phyloP scores from a whole-genome alignment of 306 rosid genomes.

The Vigna angularis region DNA sequence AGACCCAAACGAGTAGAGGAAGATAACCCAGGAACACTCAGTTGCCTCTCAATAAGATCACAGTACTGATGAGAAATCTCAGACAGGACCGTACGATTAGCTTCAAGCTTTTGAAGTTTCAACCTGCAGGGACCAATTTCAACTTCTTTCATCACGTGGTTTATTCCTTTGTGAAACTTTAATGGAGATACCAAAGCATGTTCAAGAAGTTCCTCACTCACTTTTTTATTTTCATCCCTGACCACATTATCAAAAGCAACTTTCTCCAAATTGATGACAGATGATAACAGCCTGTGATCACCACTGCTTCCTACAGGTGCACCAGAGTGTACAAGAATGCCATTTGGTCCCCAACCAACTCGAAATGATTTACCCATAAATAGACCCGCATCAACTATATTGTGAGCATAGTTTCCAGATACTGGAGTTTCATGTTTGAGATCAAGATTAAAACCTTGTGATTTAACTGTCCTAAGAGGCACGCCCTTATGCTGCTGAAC shows the following conservation, averaged over 20 bases:
- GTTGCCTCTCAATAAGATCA: slow-evolving; percentile 79
- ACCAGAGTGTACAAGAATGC: slow-evolving; percentile 88
- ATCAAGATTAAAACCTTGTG: slow-evolving; percentile 83
- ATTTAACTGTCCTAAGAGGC: slow-evolving; percentile 60
- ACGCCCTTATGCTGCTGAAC: slow-evolving; percentile 75
- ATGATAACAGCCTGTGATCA: slow-evolving; percentile 64
- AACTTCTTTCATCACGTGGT: slow-evolving; percentile 68
- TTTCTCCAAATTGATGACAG: slow-evolving; percentile 82
- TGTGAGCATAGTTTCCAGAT: slow-evolving; percentile 62
- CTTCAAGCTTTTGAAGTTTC: slow-evolving; percentile 77
- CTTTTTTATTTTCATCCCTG: slow-evolving; percentile 85
- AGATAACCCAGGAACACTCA: slow-evolving; percentile 77
- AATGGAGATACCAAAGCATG: slow-evolving; percentile 74
- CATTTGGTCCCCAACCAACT: slow-evolving; percentile 99
- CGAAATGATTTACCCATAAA: slow-evolving; percentile 98
- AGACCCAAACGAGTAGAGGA: slow-evolving; percentile 64
- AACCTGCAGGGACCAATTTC: slow-evolving; percentile 73
- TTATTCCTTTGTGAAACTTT: slow-evolving; percentile 73
- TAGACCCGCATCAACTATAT: slow-evolving; percentile 93
- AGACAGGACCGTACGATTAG: slow-evolving; percentile 66
- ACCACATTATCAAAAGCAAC: slow-evolving; percentile 87
- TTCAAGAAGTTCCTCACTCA: slow-evolving; percentile 73
- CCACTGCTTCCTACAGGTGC: slow-evolving; percentile 63
- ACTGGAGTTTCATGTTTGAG: slow-evolving; percentile 76
- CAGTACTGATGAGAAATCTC: slow-evolving; percentile 80